Conservation (phyloP, 2,329 filamentous ascomycete species). For the Monilinia fructigena region DNA sequence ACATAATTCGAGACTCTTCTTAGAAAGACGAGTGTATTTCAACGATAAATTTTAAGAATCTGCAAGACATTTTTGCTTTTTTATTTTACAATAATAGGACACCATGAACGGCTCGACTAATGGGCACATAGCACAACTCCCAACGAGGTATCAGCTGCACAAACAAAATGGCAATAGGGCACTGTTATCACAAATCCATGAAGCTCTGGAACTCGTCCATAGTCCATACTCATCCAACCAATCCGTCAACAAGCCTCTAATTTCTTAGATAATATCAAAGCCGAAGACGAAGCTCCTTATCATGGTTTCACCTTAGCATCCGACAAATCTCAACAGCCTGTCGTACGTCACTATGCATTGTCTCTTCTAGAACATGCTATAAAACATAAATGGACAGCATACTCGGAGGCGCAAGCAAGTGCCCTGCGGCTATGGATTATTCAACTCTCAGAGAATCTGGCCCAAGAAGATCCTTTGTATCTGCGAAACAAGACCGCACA, state of each 20-base stretch:
- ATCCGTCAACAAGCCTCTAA: conserved; percentile 77
- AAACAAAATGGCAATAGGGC: conserved; percentile 44
- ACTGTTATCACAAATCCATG: conserved; percentile 67
- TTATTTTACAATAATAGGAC: conserved; percentile 5
- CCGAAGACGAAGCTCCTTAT: conserved; percentile 72
- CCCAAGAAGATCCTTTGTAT: conserved; percentile 73
- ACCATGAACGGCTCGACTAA: conserved; percentile 37
- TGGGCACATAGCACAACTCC: conserved; percentile 28
- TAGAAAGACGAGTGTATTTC: not conserved
- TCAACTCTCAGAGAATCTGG: conserved; percentile 70
- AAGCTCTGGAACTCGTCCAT: conserved; percentile 86
- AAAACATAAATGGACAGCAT: conserved; percentile 78
- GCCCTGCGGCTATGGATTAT: conserved; percentile 75
- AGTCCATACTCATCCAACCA: conserved; percentile 77
- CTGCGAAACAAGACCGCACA: conserved; percentile 91
- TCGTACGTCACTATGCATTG: conserved; percentile 90
- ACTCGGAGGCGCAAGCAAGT: conserved; percentile 64
- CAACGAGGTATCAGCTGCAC: conserved; percentile 29
- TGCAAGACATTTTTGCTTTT: not conserved
- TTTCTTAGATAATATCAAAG: conserved; percentile 85
- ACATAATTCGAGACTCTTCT: conserved; percentile 5
- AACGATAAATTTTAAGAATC: conserved; percentile 1
- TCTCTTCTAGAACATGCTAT: conserved; percentile 89
- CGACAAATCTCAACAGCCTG: conserved; percentile 69
- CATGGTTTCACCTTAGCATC: conserved; percentile 82